These are phyloP conservation scores for Gossypium longicalyx DNA, from an alignment of 345 rosid genomes.

Conservation along the genomic window DNA sequence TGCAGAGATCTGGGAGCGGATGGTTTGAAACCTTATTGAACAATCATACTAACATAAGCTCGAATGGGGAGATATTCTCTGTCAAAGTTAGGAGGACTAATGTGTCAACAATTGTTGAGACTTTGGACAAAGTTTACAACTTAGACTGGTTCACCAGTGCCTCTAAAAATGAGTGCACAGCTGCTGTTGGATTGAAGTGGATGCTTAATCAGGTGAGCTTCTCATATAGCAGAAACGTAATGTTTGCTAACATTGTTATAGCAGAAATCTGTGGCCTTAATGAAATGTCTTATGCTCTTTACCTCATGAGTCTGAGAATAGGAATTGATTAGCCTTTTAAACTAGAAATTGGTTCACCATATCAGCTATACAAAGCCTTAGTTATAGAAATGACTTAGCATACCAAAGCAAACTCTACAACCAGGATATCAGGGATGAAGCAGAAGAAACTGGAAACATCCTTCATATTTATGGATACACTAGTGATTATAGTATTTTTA, in stretches of 20 bases:
- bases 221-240: not conserved
- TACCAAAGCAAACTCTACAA: not conserved
- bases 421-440: not conserved
- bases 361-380: not conserved
- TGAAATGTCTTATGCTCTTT: not conserved
- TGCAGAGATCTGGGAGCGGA: slow-evolving; percentile 99
- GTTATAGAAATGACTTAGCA: not conserved
- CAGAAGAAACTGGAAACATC: not conserved
- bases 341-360: not conserved
- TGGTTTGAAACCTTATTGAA: slow-evolving; percentile 98
- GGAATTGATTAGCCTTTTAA: not conserved
- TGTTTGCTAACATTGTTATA: not conserved
- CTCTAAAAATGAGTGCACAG: slow-evolving; percentile 94
- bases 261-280: not conserved
- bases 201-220: slow-evolving; percentile 94
- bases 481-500: not conserved
- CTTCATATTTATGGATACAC: not conserved
- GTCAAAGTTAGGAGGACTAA: slow-evolving; percentile 89
- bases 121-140: slow-evolving; percentile 74
- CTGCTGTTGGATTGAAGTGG: slow-evolving; percentile 98
- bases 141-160: slow-evolving; percentile 95
- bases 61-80: slow-evolving; percentile 93
- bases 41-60: slow-evolving; percentile 92
- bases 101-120: slow-evolving; percentile 61
- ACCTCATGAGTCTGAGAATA: not conserved